Base-by-base conservation (phyloP, 202 grass and related monocot genomes). In the Sporobolus alterniflorus region DNA sequence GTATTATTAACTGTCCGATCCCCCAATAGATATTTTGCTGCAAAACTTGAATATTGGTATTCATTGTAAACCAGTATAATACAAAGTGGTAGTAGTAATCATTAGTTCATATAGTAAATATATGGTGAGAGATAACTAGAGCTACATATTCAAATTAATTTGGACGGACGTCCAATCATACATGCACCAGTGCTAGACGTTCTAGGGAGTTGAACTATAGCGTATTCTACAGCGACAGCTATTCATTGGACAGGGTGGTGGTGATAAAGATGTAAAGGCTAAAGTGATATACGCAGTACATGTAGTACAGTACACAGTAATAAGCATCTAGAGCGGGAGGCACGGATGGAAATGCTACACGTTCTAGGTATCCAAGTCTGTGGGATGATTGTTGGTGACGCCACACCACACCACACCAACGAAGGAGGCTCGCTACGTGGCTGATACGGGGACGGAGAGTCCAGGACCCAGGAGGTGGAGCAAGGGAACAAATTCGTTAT, bases 401-500 rank as follows among this genome's bases (percentile, higher is more conserved):
- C 52, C 70, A 77, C n/a, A n/a, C n/a, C n/a, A n/a, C n/a, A n/a
- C 70, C 36, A 49, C 78, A 78, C 68, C 41, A 74, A 49, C 78
- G 82, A 74, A 49, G 79, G 80, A 26, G 26, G 18, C 4, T 54
- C 12, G 1, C 28, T 69, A 80, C 69, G 44, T 87, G 74, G 69
- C 54, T 75, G 84, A 83, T 5, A 87, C 22, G 77, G 44, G 43
- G 48, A 16, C 24, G 18, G 71, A 63, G 64, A 64, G 57, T 33
- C 30, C 25, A 26, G 39, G 25, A 51, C 25, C 51, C 15, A 25
- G 34, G 44, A 56, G 70, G 78, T 36, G 46, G 80, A 50, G 21
- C 11, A 22, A 46, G n/a, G 88, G 42, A 82, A 79, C 74, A 80
- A 26, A 75, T 90, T 84, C 84, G 75, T 51, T 41, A 48, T 67